Base-by-base conservation (phyloP, 208 protist genomes). In the Crithidia mellificae region DNA sequence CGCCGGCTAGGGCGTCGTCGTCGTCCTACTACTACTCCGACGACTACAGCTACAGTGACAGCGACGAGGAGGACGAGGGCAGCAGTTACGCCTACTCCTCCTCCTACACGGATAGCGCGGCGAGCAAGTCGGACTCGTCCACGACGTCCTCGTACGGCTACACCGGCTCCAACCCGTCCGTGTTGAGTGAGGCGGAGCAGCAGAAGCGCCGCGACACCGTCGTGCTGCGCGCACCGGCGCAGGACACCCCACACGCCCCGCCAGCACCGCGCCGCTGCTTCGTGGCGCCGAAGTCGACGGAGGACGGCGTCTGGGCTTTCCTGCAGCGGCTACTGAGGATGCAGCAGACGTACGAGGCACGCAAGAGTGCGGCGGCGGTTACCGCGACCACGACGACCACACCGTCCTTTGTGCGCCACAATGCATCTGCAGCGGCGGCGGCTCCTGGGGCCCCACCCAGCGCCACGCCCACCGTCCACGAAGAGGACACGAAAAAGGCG, bases 251-350 rank as follows among this genome's bases (percentile, higher is more conserved):
- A 9, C 50, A 47, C 20, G 38, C 77, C 20, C 78, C 71, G 0
- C 39, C 63, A 32, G 66, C 83, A 17, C 83, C 83, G 22, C 74
- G 75, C 27, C 66, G 69, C 20, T 90, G 83, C 62, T 74, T 89
- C 32, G 63, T 90, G 7, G 20, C 57, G 0, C 34, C 49, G 24
- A 69, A 72, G 19, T 82, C 77, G 0, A 38, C 20, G 0, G 78
- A 87, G 19, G 87, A 92, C 47, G 71, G 53, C 20, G 53, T 92
- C 38, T 81, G 75, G 68, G 20, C 22, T 4, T 81, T 89, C 58
- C 51, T 92, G 32, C 57, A 80, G 52, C 72, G 76, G 6, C 71
- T 92, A 19, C 58, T 80, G 62, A 64, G 56, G 25, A 25, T 83
- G 54, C 87, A 92, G 64, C 38, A 55, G 20, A 29, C 57, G 29